Base-by-base conservation (phyloP, 306 rosid genomes). In the Medicago lupulina region DNA sequence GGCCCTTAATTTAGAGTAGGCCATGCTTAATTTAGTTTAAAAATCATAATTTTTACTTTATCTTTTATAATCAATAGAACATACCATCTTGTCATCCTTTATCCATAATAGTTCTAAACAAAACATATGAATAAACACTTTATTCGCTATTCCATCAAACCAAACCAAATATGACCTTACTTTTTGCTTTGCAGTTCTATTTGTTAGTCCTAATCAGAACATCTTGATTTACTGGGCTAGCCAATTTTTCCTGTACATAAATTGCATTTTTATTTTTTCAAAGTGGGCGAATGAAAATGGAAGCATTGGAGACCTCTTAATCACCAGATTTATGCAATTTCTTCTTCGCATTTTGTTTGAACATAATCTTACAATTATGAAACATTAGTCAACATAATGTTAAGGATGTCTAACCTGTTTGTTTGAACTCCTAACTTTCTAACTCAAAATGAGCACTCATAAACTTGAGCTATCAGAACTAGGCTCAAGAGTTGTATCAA, bases 281-380 rank as follows among this genome's bases (percentile, higher is more conserved):
- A 55, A 40, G n/a, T 62, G 49, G 71, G 62, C 21, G 19, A 60
- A 67, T 50, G 51, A 46, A 71, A 21, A 59, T 44, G 55, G 3
- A 65, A 72, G 4, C 18, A 28, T 62, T 36, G 64, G 70, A 74
- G 40, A 18, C 64, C 64, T 80, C 44, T 44, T 21, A 67, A 21
- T 63, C 47, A 44, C 18, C 58, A 58, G 15, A 34, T 10, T 65
- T 58, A 38, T 67, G 36, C 58, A 34, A 54, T 57, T 40, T 40
- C 11, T 40, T 40, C 10, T 40, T 40, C 12, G 11, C 44, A 40
- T 40, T 63, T 79, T 13, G 31, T 47, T 81, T 49, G 16, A 31
- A 68, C 44, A 60, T 75, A 69, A 39, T 76, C 38, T 57, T 81
- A 55, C n/a, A 7, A n/a, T 71, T 54, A 43, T 64, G 31, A 28